A percentile compares a stretch with the other conserved stretches of the same genome.
Evolutionary conservation across 257 asterid genomes (phyloP).

Genomic region (Lantana camara): DNA sequence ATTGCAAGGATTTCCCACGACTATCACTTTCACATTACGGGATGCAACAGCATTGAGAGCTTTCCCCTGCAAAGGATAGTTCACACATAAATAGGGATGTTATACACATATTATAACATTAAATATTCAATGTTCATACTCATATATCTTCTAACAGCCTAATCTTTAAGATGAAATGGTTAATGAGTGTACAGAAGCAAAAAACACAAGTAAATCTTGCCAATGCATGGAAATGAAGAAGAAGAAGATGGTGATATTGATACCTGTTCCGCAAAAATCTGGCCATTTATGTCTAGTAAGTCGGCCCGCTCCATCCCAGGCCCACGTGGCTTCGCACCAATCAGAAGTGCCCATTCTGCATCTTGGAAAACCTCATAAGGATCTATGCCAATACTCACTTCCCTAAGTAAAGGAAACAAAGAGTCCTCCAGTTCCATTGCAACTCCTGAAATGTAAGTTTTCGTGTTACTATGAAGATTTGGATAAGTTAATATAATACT

Average conservation of each 20-base stretch:
- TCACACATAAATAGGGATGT: background rate
- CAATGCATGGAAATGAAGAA: background rate
- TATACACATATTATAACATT: too few relatives aligned
- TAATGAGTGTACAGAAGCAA: background rate
- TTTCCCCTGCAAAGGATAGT: slow-evolving; percentile 68
- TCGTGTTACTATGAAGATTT: background rate
- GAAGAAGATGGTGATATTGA: too few relatives aligned
- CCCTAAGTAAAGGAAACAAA: slow-evolving; percentile 86
- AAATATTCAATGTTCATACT: too few relatives aligned
- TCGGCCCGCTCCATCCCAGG: slow-evolving; percentile 97
- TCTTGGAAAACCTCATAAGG: slow-evolving; percentile 94
- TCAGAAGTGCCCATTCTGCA: slow-evolving; percentile 97
- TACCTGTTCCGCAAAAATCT: slow-evolving; percentile 90
- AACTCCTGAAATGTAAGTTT: slow-evolving; percentile 60
- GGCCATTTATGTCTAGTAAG: slow-evolving; percentile 89
- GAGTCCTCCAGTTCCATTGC: slow-evolving; percentile 99
- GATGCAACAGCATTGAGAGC: slow-evolving; percentile 99
- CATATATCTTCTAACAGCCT: too few relatives aligned
- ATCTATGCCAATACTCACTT: slow-evolving; percentile 90
- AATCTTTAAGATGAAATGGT: too few relatives aligned
- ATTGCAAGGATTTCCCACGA: slow-evolving; percentile 98
- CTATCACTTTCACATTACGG: slow-evolving; percentile 79
- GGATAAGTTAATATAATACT: slow-evolving; percentile 31
- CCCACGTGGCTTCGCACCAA: slow-evolving; percentile 99
- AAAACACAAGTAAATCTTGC: background rate